Percentiles rank a stretch among this genome's conserved stretches.
phyloP scores from a whole-genome alignment of 345 rosid genomes.

The Draba incana region DNA sequence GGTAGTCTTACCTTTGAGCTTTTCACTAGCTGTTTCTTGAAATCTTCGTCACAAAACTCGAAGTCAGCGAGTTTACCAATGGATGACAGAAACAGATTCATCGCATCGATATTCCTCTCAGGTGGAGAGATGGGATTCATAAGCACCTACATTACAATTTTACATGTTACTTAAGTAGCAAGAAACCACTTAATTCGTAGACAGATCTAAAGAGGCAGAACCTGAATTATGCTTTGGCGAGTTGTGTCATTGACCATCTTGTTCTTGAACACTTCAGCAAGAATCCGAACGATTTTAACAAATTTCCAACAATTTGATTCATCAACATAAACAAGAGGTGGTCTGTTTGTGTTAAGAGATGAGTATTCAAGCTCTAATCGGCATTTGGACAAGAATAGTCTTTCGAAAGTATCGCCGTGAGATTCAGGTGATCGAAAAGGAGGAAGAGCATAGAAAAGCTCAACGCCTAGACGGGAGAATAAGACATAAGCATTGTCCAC shows the following conservation, averaged over 20 bases:
- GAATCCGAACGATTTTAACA: slow-evolving; percentile 26
- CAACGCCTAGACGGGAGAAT: slow-evolving; percentile 28
- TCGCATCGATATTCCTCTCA: slow-evolving; percentile 27
- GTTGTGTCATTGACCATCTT: background rate
- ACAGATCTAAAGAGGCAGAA: background rate
- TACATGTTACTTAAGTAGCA: background rate
- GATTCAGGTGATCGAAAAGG: slow-evolving; percentile 12
- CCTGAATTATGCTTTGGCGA: slow-evolving; percentile 29
- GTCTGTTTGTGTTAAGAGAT: background rate
- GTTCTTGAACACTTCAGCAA: slow-evolving; percentile 22
- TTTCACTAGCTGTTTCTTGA: slow-evolving; percentile 9
- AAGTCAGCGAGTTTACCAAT: slow-evolving; percentile 12
- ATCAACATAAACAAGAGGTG: slow-evolving; percentile 19
- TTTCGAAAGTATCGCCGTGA: slow-evolving; percentile 27
- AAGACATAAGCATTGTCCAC: slow-evolving; percentile 21
- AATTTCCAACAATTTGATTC: slow-evolving; percentile 16
- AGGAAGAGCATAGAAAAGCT: slow-evolving; percentile 29
- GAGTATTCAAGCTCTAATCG: slow-evolving; percentile 18
- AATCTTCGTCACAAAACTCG: slow-evolving; percentile 22
- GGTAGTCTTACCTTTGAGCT: slow-evolving; percentile 13
- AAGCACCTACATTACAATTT: slow-evolving; percentile 27
- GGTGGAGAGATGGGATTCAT: slow-evolving; percentile 36
- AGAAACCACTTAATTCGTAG: background rate
- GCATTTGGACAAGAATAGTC: slow-evolving; percentile 21
- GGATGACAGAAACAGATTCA: slow-evolving; percentile 21